These are phyloP conservation scores for Zoysia japonica DNA, from an alignment of 176 grass and related monocot species.

Conservation along the genomic window DNA sequence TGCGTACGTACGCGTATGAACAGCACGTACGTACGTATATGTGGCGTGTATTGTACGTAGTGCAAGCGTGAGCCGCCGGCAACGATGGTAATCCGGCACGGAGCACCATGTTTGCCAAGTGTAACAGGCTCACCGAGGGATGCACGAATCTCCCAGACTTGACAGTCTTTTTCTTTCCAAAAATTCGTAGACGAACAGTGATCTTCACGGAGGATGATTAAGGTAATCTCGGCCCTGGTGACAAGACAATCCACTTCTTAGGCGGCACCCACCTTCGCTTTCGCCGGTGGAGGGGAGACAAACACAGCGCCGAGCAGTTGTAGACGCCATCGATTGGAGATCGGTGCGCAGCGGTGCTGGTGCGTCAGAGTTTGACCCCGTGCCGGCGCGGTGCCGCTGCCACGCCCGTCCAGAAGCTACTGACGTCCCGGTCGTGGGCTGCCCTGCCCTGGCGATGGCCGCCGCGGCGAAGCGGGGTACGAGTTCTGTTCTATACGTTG, in stretches of 20 bases:
- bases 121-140: background rate
- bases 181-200: no score
- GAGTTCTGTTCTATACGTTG: no score
- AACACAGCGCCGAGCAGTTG: background rate
- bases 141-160: no score
- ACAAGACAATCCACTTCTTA: background rate
- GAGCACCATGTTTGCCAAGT: background rate
- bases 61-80: background rate
- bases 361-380: slow-evolving; percentile 40
- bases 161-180: no score
- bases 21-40: background rate
- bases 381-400: background rate
- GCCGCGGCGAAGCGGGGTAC: no score
- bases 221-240: background rate
- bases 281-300: slow-evolving; percentile 8
- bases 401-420: no score
- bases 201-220: no score
- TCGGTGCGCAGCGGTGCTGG: background rate
- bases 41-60: slow-evolving; percentile 22
- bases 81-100: background rate
- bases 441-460: no score
- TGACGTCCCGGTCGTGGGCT: no score
- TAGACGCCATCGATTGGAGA: slow-evolving; percentile 12
- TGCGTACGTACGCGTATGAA: background rate
- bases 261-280: background rate